A percentile compares a stretch with the other conserved stretches of the same genome.
phyloP scores from a whole-genome alignment of 352 stramenopile genomes.

The Pythium myriotylum region DNA sequence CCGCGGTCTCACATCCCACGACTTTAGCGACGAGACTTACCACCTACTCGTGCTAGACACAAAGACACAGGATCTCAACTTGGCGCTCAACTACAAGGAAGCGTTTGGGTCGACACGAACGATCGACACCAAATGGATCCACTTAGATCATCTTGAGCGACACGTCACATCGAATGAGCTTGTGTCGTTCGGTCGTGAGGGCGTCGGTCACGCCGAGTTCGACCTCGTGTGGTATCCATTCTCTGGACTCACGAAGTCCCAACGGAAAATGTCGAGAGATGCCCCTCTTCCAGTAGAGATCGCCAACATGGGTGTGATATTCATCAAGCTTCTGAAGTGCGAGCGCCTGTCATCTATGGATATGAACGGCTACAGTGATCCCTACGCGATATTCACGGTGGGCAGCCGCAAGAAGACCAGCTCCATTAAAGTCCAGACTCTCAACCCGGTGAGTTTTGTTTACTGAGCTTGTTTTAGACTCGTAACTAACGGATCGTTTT shows the following conservation, averaged over 20 bases:
- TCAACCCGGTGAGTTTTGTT: constrained; percentile 40
- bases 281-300: constrained; percentile 39
- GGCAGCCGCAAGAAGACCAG: constrained; percentile 40
- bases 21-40: constrained; percentile 33
- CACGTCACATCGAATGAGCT: constrained; percentile 35
- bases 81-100: constrained; percentile 46
- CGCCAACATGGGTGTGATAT: constrained; percentile 41
- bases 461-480: neutral
- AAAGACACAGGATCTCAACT: constrained; percentile 45
- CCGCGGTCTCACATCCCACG: constrained; percentile 27
- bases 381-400: constrained; percentile 50
- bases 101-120: constrained; percentile 30
- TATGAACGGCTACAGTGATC: constrained; percentile 45
- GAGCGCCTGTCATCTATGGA: constrained; percentile 45
- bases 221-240: constrained; percentile 50
- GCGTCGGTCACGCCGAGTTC: constrained; percentile 41
- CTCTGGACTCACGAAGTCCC: constrained; percentile 24
- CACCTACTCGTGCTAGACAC: constrained; percentile 42
- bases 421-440: constrained; percentile 37
- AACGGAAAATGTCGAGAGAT: constrained; percentile 29
- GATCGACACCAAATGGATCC: constrained; percentile 54
- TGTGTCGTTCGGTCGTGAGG: constrained; percentile 39
- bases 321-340: constrained; percentile 47
- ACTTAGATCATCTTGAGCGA: constrained; percentile 40
- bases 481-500: neutral